These are phyloP conservation scores for Hibiscus mutabilis DNA, from an alignment of 345 rosid genomes.

Conservation along the genomic window DNA sequence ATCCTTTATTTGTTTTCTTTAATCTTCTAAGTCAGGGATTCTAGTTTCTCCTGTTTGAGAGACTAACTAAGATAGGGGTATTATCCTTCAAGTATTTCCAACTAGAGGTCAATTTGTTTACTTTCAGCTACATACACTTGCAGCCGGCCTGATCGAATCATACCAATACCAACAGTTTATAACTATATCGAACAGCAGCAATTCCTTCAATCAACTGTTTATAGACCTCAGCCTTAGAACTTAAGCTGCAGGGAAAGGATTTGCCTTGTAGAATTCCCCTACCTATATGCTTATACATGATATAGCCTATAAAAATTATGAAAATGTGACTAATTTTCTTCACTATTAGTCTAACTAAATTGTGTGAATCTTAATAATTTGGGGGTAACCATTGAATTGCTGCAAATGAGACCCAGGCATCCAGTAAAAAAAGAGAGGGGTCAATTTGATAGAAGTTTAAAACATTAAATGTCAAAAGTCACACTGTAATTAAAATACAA, in stretches of 20 bases:
- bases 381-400: too few relatives aligned
- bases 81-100: neutral
- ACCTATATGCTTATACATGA: too few relatives aligned
- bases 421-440: slow-evolving; percentile 6
- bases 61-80: neutral
- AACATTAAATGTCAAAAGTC: neutral
- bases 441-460: neutral
- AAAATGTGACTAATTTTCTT: too few relatives aligned
- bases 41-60: neutral
- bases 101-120: neutral
- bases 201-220: too few relatives aligned
- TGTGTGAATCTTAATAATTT: too few relatives aligned
- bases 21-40: neutral
- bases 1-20: slow-evolving; percentile 25
- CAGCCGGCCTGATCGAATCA: slow-evolving; percentile 82
- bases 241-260: too few relatives aligned
- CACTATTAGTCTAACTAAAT: too few relatives aligned
- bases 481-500: neutral
- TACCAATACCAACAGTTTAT: slow-evolving; percentile 46
- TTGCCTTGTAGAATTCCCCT: too few relatives aligned
- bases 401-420: too few relatives aligned
- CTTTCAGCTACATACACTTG: slow-evolving; percentile 25
- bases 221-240: too few relatives aligned
- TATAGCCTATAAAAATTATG: too few relatives aligned
- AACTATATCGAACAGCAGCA: too few relatives aligned